Conservation (phyloP, 495 filamentous ascomycete genomes). For the Oleoguttula mirabilis region DNA sequence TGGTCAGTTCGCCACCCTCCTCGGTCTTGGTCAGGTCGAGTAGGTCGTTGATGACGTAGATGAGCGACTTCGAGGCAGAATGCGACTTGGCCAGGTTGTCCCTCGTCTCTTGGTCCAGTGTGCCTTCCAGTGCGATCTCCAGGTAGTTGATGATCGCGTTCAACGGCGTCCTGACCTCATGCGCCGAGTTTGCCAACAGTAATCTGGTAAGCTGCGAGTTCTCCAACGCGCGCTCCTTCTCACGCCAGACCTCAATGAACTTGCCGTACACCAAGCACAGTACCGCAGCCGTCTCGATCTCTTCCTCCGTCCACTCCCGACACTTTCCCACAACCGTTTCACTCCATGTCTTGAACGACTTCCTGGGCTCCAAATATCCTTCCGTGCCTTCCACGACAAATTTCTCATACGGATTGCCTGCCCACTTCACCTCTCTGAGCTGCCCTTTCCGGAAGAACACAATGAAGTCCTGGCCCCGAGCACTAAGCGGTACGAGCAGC, state of each 20-base stretch:
- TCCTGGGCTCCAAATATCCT: constrained; percentile 60
- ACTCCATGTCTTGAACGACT: constrained; percentile 64
- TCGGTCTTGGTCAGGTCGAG: constrained; percentile 86
- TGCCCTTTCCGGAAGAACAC: constrained; percentile 81
- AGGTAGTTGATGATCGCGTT: constrained; percentile 96
- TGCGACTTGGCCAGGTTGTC: constrained; percentile 82
- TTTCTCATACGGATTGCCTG: constrained; percentile 87
- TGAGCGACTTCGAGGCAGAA: constrained; percentile 88
- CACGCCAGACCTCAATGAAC: constrained; percentile 86
- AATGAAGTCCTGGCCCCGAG: constrained; percentile 73
- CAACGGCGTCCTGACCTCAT: constrained; percentile 86
- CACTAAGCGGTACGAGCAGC: constrained; percentile 70
- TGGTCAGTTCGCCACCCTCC: constrained; percentile 65
- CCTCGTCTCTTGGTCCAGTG: constrained; percentile 68
- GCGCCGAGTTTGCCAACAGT: constrained; percentile 81
- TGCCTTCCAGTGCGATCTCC: constrained; percentile 82
- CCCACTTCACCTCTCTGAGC: constrained; percentile 74
- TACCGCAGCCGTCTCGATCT: constrained; percentile 77
- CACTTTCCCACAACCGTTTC: constrained; percentile 66
- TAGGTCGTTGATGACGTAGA: constrained; percentile 93
- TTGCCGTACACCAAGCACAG: constrained; percentile 84
- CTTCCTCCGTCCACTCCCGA: constrained; percentile 63
- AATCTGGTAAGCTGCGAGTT: constrained; percentile 70
- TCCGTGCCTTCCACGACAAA: constrained; percentile 53
- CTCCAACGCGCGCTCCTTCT: constrained; percentile 77